Evolutionary conservation across 208 protist species (phyloP).

Genomic region (Acanthamoeba lugdunensis): DNA sequence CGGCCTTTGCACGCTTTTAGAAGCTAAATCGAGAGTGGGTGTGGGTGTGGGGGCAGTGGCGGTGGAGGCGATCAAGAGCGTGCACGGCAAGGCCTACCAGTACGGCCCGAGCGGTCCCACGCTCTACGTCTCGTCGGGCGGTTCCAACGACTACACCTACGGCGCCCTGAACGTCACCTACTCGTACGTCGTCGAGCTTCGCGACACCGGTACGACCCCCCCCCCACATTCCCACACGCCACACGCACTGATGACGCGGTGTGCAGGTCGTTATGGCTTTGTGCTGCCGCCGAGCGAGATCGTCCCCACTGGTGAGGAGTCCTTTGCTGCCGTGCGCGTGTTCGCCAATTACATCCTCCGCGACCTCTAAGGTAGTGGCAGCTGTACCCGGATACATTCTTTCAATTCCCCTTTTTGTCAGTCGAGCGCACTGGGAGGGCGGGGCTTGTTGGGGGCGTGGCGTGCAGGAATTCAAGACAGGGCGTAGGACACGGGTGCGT

Average conservation of each 20-base stretch:
- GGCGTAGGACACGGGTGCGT: neutral
- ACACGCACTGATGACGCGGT: neutral
- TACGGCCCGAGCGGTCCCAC: neutral
- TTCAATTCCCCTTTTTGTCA: too few relatives aligned
- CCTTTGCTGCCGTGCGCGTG: conserved; percentile 15
- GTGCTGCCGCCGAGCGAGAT: conserved; percentile 72
- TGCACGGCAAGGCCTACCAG: neutral
- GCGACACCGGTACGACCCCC: conserved; percentile 36
- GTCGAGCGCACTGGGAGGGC: too few relatives aligned
- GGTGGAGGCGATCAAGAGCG: neutral
- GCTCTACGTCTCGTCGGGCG: conserved; percentile 56
- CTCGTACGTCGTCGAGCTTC: conserved; percentile 69
- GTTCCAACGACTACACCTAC: conserved; percentile 74
- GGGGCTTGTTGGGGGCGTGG: too few relatives aligned
- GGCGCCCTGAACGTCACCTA: neutral
- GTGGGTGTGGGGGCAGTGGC: neutral
- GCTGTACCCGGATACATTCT: too few relatives aligned
- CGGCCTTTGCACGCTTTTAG: neutral
- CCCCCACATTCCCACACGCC: too few relatives aligned
- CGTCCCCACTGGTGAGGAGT: conserved; percentile 65
- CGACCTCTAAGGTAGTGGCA: neutral
- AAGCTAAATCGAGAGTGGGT: too few relatives aligned
- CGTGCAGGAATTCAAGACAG: neutral
- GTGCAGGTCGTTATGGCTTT: conserved; percentile 45
- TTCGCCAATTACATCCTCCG: neutral